phyloP scores from a whole-genome alignment of 1,139 yeast species.

The Geotrichum australiense region DNA sequence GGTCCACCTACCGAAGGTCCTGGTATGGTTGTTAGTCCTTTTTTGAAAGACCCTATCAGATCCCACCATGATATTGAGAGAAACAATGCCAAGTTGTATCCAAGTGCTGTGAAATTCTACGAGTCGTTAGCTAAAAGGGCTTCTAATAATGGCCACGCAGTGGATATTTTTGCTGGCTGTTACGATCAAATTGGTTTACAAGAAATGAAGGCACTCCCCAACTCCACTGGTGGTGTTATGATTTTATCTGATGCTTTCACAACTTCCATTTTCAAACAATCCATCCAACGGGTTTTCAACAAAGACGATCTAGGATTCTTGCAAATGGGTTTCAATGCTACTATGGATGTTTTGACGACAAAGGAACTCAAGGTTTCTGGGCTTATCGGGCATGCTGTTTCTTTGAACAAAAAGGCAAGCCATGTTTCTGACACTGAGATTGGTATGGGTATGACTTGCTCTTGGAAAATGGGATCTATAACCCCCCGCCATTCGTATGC shows the following conservation, averaged over 20 bases:
- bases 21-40: conserved; percentile 88
- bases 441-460: conserved; percentile 87
- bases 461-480: conserved; percentile 76
- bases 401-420: conserved; percentile 35
- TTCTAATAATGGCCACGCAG: conserved; percentile 65
- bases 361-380: conserved; percentile 84
- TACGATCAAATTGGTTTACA: conserved; percentile 94
- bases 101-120: conserved; percentile 77
- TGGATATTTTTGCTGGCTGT: conserved; percentile 92
- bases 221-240: conserved; percentile 82
- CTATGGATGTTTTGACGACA: conserved; percentile 75
- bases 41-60: conserved; percentile 91
- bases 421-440: conserved; percentile 89
- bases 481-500: conserved; percentile 86
- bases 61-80: conserved; percentile 93
- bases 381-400: conserved; percentile 71
- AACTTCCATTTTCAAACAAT: conserved; percentile 87
- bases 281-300: conserved; percentile 72
- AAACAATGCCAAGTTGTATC: conserved; percentile 83
- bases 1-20: conserved; percentile 97
- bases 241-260: conserved; percentile 89
- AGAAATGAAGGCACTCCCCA: conserved; percentile 81
- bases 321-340: conserved; percentile 62
- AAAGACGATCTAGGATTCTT: conserved; percentile 78
- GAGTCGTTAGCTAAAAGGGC: conserved; percentile 66